Percentiles rank a stretch among this genome's conserved stretches.
Evolutionary conservation across 1,139 yeast species (phyloP).

Genomic region (Protomyces arabidopsidicola): DNA sequence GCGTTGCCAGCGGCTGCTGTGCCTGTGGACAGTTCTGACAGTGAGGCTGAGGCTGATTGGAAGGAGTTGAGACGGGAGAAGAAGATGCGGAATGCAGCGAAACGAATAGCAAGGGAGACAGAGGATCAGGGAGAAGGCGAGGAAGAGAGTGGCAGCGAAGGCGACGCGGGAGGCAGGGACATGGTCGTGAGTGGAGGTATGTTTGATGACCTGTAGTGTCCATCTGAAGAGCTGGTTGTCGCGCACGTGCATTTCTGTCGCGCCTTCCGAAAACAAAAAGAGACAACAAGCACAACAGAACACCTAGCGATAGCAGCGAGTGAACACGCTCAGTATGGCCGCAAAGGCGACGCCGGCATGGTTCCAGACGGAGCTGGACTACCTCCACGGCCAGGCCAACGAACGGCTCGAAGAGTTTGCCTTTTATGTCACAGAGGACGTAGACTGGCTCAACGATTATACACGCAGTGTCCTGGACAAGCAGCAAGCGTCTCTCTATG

Average conservation of each 20-base stretch:
- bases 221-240: neutral
- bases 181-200: neutral
- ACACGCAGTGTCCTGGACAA: neutral
- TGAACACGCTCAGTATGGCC: neutral
- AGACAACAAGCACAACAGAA: neutral
- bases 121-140: slow-evolving; percentile 57
- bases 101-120: slow-evolving; percentile 37
- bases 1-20: neutral
- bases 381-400: neutral
- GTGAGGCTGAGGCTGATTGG: slow-evolving; percentile 72
- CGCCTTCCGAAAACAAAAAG: neutral
- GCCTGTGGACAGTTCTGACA: slow-evolving; percentile 39
- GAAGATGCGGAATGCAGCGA: slow-evolving; percentile 45
- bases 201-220: slow-evolving; percentile 7
- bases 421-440: slow-evolving; percentile 7
- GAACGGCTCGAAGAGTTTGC: slow-evolving; percentile 15
- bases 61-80: slow-evolving; percentile 67
- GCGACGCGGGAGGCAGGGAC: neutral
- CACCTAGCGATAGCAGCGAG: neutral
- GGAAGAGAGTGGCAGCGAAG: neutral
- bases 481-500: neutral
- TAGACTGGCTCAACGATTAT: slow-evolving; percentile 9
- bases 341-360: neutral
- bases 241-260: neutral
- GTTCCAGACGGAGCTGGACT: neutral